phyloP scores from a whole-genome alignment of 1,139 yeast genomes.

The Magnusiomyces paraingens region DNA sequence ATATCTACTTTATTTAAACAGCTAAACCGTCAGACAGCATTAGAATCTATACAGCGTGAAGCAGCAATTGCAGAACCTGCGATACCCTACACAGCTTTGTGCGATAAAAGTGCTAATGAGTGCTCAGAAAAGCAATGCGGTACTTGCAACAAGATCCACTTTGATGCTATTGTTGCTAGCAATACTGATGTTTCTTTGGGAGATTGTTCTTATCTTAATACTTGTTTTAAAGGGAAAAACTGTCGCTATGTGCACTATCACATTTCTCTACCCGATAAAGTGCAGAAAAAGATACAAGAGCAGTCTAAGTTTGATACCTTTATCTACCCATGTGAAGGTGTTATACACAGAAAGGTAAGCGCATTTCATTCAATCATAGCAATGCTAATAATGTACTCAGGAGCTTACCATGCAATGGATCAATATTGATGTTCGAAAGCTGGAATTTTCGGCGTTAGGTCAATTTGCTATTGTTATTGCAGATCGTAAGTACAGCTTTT shows the following conservation, averaged over 20 bases:
- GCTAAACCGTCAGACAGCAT: too few species aligned
- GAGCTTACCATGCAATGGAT: constrained; percentile 73
- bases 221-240: constrained; percentile 77
- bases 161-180: constrained; percentile 27
- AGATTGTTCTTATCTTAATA: constrained; percentile 89
- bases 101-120: not conserved
- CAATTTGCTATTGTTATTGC: constrained; percentile 83
- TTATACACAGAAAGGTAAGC: constrained; percentile 27
- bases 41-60: too few species aligned
- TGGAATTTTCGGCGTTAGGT: constrained; percentile 66
- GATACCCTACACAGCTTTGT: too few species aligned
- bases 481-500: constrained; percentile 43
- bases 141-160: constrained; percentile 29
- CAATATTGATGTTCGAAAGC: constrained; percentile 66
- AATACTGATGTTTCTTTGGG: constrained; percentile 69
- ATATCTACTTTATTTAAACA: too few species aligned
- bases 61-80: too few species aligned
- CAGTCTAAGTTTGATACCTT: constrained; percentile 12
- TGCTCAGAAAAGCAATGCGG: not conserved
- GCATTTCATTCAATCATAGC: constrained; percentile 25
- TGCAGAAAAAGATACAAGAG: not conserved
- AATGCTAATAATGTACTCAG: constrained; percentile 5
- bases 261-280: constrained; percentile 33
- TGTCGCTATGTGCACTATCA: constrained; percentile 81
- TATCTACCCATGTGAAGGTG: constrained; percentile 51